Conservation (phyloP, 805 yeast genomes). For the Candida jianshihensis region DNA sequence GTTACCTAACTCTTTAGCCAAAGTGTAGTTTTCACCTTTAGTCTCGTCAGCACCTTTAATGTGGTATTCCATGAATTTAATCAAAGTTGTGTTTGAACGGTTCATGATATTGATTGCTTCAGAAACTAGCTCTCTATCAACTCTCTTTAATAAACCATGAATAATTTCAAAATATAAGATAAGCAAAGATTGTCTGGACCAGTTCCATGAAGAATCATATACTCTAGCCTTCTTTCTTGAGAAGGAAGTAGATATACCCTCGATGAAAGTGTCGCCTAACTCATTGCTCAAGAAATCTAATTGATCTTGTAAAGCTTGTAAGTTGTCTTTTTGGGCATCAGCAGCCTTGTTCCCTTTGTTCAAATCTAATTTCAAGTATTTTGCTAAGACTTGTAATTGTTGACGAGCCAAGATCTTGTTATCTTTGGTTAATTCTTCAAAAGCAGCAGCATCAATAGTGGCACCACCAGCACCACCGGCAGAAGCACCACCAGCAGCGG, state of each 20-base stretch:
- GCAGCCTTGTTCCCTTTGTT: constrained; percentile 84
- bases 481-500: constrained; percentile 43
- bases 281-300: constrained; percentile 69
- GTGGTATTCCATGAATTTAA: constrained; percentile 93
- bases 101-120: constrained; percentile 98
- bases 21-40: constrained; percentile 87
- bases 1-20: constrained; percentile 85
- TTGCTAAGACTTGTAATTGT: constrained; percentile 82
- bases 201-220: constrained; percentile 98
- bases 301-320: constrained; percentile 77
- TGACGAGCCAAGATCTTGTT: constrained; percentile 43
- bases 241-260: constrained; percentile 86
- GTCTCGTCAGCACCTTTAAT: constrained; percentile 53
- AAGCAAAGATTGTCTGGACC: constrained; percentile 97
- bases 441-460: constrained; percentile 90
- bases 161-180: constrained; percentile 93
- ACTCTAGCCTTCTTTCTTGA: constrained; percentile 90
- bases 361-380: constrained; percentile 88
- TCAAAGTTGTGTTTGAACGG: constrained; percentile 87
- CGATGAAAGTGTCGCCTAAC: constrained; percentile 89
- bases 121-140: constrained; percentile 92
- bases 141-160: constrained; percentile 83
- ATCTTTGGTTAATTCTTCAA: constrained; percentile 55
- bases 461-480: constrained; percentile 71
- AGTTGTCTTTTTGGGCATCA: constrained; percentile 72